Conservation (phyloP, 345 rosid species). For the Atalantia buxifolia region DNA sequence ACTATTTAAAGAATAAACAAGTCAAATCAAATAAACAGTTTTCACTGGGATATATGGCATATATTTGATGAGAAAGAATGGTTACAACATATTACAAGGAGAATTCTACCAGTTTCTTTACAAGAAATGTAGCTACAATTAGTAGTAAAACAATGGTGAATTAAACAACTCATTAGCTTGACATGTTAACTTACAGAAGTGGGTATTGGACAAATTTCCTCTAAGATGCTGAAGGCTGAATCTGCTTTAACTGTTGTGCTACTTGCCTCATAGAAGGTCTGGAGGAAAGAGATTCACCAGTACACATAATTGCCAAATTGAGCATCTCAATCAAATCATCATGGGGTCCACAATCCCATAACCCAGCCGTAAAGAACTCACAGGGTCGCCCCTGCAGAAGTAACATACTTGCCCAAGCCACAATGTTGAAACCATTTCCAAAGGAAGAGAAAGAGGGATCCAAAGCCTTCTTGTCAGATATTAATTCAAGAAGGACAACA, state of each 20-base stretch:
- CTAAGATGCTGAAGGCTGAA: conserved; percentile 38
- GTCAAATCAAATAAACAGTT: not conserved
- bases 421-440: conserved; percentile 53
- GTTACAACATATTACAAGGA: conserved; percentile 16
- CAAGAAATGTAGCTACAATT: conserved; percentile 16
- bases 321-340: conserved; percentile 41
- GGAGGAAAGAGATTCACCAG: conserved; percentile 45
- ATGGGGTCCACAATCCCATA: conserved; percentile 50
- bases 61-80: conserved; percentile 3
- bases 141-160: conserved; percentile 14
- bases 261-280: conserved; percentile 57
- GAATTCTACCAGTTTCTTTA: conserved; percentile 11
- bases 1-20: not conserved
- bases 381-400: conserved; percentile 33
- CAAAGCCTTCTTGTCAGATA: conserved; percentile 50
- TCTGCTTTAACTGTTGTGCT: conserved; percentile 40
- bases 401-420: conserved; percentile 49
- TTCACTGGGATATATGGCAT: not conserved
- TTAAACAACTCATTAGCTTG: conserved; percentile 18
- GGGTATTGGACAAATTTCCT: conserved; percentile 20
- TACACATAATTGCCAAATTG: conserved; percentile 38
- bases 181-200: conserved; percentile 22
- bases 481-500: conserved; percentile 48
- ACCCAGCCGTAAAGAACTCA: conserved; percentile 41
- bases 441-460: conserved; percentile 49